These are phyloP conservation scores for Melanogaster broomeanus DNA, from an alignment of 768 basidiomycete genomes.

Conservation along the genomic window DNA sequence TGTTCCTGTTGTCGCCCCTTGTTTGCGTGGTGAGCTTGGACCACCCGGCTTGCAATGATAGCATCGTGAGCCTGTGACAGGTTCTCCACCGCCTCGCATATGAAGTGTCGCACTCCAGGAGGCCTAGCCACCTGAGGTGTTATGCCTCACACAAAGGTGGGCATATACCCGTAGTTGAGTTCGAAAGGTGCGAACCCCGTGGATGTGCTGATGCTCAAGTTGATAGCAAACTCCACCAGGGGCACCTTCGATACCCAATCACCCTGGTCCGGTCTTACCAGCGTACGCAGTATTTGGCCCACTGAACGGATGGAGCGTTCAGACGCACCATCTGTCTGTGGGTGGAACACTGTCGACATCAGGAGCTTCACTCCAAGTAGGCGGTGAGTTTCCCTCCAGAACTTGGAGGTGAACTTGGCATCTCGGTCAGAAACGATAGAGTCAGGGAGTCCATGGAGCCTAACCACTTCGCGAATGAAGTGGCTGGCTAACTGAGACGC, in stretches of 20 bases:
- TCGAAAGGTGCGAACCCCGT: too few species aligned
- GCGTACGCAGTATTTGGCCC: too few species aligned
- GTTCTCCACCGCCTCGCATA: conserved; percentile 19
- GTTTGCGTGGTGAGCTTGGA: conserved; percentile 36
- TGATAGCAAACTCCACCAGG: too few species aligned
- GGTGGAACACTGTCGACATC: too few species aligned
- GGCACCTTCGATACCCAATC: too few species aligned
- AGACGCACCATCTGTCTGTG: too few species aligned
- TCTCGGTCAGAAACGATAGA: conserved; percentile 36
- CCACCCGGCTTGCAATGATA: conserved; percentile 34
- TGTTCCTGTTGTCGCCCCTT: conserved; percentile 11
- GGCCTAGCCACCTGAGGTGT: not conserved
- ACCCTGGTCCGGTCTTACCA: too few species aligned
- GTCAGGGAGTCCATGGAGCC: conserved; percentile 31
- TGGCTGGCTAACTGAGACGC: conserved; percentile 33
- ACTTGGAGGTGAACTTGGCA: conserved; percentile 28
- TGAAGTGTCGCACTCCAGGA: conserved; percentile 28
- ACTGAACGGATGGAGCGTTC: too few species aligned
- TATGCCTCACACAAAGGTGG: conserved; percentile 25
- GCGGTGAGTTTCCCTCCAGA: conserved; percentile 27
- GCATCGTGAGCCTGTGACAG: conserved; percentile 37
- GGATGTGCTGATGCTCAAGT: too few species aligned
- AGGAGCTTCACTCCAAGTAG: conserved; percentile 13
- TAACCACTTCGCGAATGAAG: conserved; percentile 28
- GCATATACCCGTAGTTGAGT: too few species aligned